Evolutionary conservation across 208 protist genomes (phyloP), one percentile per base, ranked within the genome.

Genomic region (Acanthamoeba sp.): DNA sequence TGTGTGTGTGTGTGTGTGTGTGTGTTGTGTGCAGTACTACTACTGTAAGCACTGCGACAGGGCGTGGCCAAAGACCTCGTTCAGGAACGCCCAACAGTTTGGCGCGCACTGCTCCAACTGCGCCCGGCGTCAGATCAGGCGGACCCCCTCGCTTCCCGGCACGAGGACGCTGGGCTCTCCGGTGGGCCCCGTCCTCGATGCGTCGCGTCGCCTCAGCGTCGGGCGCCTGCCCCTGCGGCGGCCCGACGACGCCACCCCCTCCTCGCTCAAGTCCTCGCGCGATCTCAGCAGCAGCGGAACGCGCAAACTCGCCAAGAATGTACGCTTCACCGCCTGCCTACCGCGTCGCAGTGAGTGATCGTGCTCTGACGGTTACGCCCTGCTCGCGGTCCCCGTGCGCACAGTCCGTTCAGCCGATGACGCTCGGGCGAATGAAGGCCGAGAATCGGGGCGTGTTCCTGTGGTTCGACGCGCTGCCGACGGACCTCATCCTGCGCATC

Each of bases 31-130:
- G 66, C 40, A 45, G 34, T 80, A 80, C 38, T 90, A 90, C 82
- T 90, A 90, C 27, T 93, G 88, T 16, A 93, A 93, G 88, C 88
- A 93, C n/a, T 93, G 88, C 32, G 64, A 76, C 34, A 22, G 64
- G n/a, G 88, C 62, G 59, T 93, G 88, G 88, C 88, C 88, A 5
- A 93, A 76, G 88, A 76, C 52, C 0, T 45, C 88, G 14, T 93
- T 93, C 38, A 71, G 42, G n/a, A 93, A 93, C n/a, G 34, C 88
- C 5, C 88, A 93, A 76, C 88, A 93, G 59, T 93, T 93, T 76
- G 88, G 88, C 22, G 88, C 88, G 5, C 88, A 93, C 78, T 69
- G 52, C n/a, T 78, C 59, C 62, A 93, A 93, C 64, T 93, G 88
- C 32, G 55, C 62, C n/a, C 50, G 62, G 22, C 71, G 71, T 10